Evolutionary conservation across 2,329 filamentous ascomycete genomes (phyloP).

Genomic region (Penicillium frequentans): DNA sequence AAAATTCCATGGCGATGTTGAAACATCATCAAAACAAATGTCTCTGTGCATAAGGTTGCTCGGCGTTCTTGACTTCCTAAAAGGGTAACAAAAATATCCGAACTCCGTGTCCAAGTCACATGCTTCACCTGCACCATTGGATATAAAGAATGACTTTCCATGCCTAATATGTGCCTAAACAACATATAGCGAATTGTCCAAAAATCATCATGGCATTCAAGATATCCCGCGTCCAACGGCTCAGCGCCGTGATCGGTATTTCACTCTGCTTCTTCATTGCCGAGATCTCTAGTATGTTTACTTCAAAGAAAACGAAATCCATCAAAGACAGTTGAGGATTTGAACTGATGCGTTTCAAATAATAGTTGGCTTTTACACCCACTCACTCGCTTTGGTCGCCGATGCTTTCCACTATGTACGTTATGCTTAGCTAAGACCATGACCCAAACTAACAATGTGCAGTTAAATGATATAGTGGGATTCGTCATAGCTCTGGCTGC

Average conservation of each 20-base stretch:
- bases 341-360: not conserved
- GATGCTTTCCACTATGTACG: conserved; percentile 75
- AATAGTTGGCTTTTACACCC: conserved; percentile 64
- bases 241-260: not conserved
- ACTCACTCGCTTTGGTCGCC: conserved; percentile 68
- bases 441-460: not conserved
- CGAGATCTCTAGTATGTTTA: not conserved
- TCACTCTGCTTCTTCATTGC: conserved; percentile 6
- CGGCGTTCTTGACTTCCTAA: not conserved
- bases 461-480: conserved; percentile 69
- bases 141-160: not conserved
- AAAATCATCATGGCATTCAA: not conserved
- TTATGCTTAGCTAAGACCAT: not conserved
- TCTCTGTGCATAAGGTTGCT: not conserved
- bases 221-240: not conserved
- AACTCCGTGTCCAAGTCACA: not conserved
- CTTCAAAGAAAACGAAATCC: not conserved
- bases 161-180: not conserved
- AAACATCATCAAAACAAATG: too few relatives aligned
- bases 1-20: too few relatives aligned
- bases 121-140: not conserved
- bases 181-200: not conserved
- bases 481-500: conserved; percentile 66
- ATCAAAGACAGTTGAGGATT: not conserved
- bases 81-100: not conserved